A percentile compares a stretch with the other conserved stretches of the same genome.
Conservation (phyloP, 83 land plant genomes). For the Diphasiastrum complanatum region DNA sequence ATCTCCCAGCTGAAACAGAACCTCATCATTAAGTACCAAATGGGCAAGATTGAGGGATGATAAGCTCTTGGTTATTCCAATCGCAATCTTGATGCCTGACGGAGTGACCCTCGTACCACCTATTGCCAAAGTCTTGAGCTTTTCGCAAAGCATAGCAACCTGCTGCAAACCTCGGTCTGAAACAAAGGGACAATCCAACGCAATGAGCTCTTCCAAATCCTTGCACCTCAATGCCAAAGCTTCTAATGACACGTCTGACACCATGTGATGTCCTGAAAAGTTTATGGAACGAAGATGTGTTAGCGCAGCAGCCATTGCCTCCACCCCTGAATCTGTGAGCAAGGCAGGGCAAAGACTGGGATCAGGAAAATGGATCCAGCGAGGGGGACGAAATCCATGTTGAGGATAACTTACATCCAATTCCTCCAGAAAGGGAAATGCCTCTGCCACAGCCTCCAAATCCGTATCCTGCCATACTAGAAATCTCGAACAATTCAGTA, state of each 20-base stretch:
- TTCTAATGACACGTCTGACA: constrained; percentile 22
- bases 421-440: constrained; percentile 29
- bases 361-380: too few relatives aligned
- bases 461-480: constrained; percentile 11
- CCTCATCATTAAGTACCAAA: constrained; percentile 16
- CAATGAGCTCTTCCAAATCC: constrained; percentile 21
- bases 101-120: constrained; percentile 4
- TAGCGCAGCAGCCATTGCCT: constrained; percentile 21
- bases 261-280: constrained; percentile 27
- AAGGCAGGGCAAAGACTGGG: not conserved
- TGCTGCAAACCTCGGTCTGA: constrained; percentile 19
- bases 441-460: constrained; percentile 19
- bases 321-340: constrained; percentile 28
- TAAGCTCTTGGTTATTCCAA: not conserved
- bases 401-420: constrained; percentile 34
- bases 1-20: constrained; percentile 13
- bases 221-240: constrained; percentile 18
- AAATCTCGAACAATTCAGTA: constrained; percentile 28
- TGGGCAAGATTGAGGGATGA: constrained; percentile 20
- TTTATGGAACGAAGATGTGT: constrained; percentile 14
- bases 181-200: constrained; percentile 13
- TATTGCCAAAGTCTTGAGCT: constrained; percentile 21
- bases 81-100: not conserved
- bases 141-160: constrained; percentile 5
- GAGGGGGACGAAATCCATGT: constrained; percentile 4